phyloP scores from a whole-genome alignment of 495 filamentous ascomycete species.

The Pseudoneurospora amorphoporcata region DNA sequence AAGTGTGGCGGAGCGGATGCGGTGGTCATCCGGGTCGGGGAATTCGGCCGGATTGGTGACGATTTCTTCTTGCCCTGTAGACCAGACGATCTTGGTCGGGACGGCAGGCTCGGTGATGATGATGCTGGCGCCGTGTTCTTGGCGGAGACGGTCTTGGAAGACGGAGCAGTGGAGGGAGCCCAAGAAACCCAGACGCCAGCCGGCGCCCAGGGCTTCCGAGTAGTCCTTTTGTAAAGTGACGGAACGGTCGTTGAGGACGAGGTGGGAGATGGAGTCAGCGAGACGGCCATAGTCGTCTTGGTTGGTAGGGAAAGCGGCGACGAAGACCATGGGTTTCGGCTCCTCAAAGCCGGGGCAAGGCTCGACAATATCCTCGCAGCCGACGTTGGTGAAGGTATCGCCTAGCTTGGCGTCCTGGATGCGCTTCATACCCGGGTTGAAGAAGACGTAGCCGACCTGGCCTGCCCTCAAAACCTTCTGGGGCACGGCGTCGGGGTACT shows the following conservation, averaged over 20 bases:
- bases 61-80: conserved; percentile 56
- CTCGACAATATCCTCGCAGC: conserved; percentile 64
- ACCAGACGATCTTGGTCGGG: conserved; percentile 75
- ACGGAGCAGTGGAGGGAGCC: conserved; percentile 95
- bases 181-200: conserved; percentile 91
- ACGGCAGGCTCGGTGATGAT: conserved; percentile 96
- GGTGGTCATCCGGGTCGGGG: conserved; percentile 58
- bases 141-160: conserved; percentile 90
- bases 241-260: conserved; percentile 89
- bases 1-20: conserved; percentile 42
- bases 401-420: conserved; percentile 93
- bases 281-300: conserved; percentile 77
- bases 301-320: conserved; percentile 89
- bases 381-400: conserved; percentile 85
- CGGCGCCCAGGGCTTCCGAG: conserved; percentile 85
- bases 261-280: conserved; percentile 88
- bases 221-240: conserved; percentile 89
- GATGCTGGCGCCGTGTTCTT: conserved; percentile 89
- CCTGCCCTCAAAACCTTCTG: conserved; percentile 75
- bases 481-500: conserved; percentile 81
- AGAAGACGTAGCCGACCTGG: conserved; percentile 91
- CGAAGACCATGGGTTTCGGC: conserved; percentile 97
- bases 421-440: conserved; percentile 96
- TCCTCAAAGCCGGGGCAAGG: conserved; percentile 90
- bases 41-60: conserved; percentile 81